Evolutionary conservation across 2,329 filamentous ascomycete species (phyloP), one percentile per base, ranked within the genome.

Genomic region (Fusarium verrucosum): DNA sequence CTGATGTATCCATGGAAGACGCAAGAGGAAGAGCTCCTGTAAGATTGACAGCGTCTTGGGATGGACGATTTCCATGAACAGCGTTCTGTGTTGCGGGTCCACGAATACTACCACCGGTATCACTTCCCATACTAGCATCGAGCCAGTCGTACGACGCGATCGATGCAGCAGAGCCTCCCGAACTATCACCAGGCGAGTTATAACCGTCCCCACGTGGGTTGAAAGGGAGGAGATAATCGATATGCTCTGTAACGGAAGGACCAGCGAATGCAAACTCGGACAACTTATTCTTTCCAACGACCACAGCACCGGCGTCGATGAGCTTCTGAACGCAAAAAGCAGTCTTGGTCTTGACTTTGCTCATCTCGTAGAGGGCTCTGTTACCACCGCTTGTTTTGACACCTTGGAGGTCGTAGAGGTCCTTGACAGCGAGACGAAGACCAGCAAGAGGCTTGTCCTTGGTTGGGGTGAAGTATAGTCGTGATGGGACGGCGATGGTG

Each of bases 151-250:
- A 82, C 0, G 76, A 73, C 2, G 74, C 77, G 1, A 80, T 59
- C 1, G 77, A 75, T 0, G 77, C 78, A 7, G 73, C 78, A 1
- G 75, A 74, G 0, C 79, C 80, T 0, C 76, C 74, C 0, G 78
- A 85, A 1, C 82, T 85, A 2, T 79, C 81, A 0, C 78, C 79
- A 58, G 81, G 76, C 3, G 77, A 74, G 45, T 80, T 77, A 35
- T 83, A 83, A 0, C 80, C 79, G 53, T 85, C 83, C 0, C 78
- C 83, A 1, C 80, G 72, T 1, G 80, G 78, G 56, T 81, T 82
- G 63, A 80, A 81, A 0, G 80, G 80, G 1, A 75, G 70, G 14
- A 79, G 77, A 35, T 75, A 78, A 50, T 79, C 77, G 4, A 79
- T 56, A 3, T 54, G 43, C 2, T 68, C 65, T 0, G 65, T 42